Evolutionary conservation across 2,329 filamentous ascomycete species (phyloP).

Genomic region (Phoma herbarum): DNA sequence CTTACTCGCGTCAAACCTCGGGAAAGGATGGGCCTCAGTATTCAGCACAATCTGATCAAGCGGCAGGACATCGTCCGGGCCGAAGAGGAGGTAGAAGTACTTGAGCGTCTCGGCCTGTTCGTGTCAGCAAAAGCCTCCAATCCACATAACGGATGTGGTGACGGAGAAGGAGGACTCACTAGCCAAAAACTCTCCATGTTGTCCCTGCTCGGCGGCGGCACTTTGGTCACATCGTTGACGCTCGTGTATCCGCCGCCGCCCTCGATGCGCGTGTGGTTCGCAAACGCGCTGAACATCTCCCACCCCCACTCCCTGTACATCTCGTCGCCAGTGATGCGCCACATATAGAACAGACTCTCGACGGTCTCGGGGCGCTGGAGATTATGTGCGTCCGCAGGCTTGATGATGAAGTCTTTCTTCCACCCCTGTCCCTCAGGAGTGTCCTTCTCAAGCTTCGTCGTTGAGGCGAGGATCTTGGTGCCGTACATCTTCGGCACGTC

Average conservation of each 20-base stretch:
- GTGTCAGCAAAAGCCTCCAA: background rate
- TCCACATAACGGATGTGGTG: background rate
- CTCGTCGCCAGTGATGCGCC: conserved; percentile 90
- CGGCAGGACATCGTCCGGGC: conserved; percentile 80
- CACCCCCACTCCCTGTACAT: conserved; percentile 96
- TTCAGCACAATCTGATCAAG: conserved; percentile 91
- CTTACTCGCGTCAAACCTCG: conserved; percentile 81
- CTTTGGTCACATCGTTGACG: conserved; percentile 74
- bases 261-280: conserved; percentile 81
- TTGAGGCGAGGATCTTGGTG: conserved; percentile 57
- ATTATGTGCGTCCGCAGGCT: conserved; percentile 87
- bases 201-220: conserved; percentile 76
- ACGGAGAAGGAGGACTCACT: conserved; percentile 60
- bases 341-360: conserved; percentile 98
- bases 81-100: conserved; percentile 96
- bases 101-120: conserved; percentile 90
- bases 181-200: conserved; percentile 99
- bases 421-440: conserved; percentile 64
- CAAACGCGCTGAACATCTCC: conserved; percentile 96
- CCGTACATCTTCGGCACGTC: conserved; percentile 70
- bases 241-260: conserved; percentile 85
- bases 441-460: conserved; percentile 44
- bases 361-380: conserved; percentile 94
- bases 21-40: conserved; percentile 92
- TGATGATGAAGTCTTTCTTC: conserved; percentile 81